phyloP scores from a whole-genome alignment of 495 filamentous ascomycete genomes.

The Daldinia bambusicola region DNA sequence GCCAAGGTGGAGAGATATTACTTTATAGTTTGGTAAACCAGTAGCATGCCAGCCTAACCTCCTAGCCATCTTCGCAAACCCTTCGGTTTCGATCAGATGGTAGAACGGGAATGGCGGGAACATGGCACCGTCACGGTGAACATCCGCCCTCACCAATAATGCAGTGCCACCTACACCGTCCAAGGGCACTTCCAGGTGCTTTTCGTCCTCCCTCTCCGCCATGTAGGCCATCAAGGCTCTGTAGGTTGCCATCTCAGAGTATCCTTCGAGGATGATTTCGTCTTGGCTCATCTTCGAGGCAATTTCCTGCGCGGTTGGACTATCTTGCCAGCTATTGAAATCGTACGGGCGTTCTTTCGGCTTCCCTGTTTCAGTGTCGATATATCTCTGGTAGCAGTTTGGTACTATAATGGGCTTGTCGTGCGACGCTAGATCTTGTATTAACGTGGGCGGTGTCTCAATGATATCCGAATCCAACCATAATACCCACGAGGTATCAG shows the following conservation, averaged over 20 bases:
- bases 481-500: conserved; percentile 93
- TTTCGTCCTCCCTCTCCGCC: conserved; percentile 66
- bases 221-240: conserved; percentile 92
- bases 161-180: conserved; percentile 97
- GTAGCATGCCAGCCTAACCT: conserved; percentile 84
- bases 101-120: conserved; percentile 97
- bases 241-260: conserved; percentile 91
- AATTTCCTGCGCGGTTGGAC: conserved; percentile 75
- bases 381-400: conserved; percentile 94
- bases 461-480: conserved; percentile 95
- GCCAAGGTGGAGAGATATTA: conserved; percentile 56
- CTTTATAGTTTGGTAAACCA: conserved; percentile 96
- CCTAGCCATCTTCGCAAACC: conserved; percentile 96
- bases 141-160: conserved; percentile 94
- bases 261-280: conserved; percentile 94
- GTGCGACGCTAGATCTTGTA: conserved; percentile 90
- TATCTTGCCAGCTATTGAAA: conserved; percentile 97
- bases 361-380: conserved; percentile 72
- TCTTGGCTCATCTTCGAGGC: conserved; percentile 82
- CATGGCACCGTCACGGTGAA: conserved; percentile 98
- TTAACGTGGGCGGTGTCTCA: conserved; percentile 84
- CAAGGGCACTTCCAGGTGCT: conserved; percentile 70
- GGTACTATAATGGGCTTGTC: conserved; percentile 90
- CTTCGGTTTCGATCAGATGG: conserved; percentile 96
- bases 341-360: conserved; percentile 87